Evolutionary conservation across 2,329 filamentous ascomycete species (phyloP).

Genomic region (Cylindrodendrum hubeiense): DNA sequence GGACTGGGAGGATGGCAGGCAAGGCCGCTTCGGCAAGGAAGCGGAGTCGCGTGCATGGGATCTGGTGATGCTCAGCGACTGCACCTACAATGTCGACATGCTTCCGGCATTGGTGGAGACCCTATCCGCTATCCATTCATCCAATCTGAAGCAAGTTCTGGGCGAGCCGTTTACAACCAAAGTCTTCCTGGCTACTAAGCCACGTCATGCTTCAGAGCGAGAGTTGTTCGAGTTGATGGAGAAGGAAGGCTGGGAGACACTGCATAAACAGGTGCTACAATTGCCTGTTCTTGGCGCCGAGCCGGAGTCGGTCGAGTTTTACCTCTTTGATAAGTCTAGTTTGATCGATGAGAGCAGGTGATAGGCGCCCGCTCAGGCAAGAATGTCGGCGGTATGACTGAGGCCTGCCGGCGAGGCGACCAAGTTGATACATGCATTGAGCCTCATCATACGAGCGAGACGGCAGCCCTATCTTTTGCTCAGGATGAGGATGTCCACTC

Average conservation of each 20-base stretch:
- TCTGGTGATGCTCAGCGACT: constrained; percentile 68
- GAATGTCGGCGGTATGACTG: constrained; percentile 15
- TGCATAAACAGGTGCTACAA: constrained; percentile 56
- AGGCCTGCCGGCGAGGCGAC: constrained; percentile 14
- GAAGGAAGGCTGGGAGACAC: constrained; percentile 58
- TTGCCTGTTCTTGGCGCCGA: constrained; percentile 61
- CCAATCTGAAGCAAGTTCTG: constrained; percentile 45
- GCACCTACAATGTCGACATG: constrained; percentile 71
- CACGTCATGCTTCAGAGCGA: constrained; percentile 65
- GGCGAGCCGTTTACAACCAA: constrained; percentile 48
- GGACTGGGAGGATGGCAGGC: constrained; percentile 67
- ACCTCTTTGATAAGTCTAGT: constrained; percentile 59
- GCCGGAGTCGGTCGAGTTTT: constrained; percentile 63
- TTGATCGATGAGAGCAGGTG: constrained; percentile 34
- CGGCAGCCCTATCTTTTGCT: not conserved
- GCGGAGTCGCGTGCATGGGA: constrained; percentile 61
- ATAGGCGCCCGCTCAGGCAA: constrained; percentile 23
- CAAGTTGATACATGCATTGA: constrained; percentile 13
- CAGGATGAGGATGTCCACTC: constrained; percentile 33
- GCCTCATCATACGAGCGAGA: constrained; percentile 21
- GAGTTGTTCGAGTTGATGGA: constrained; percentile 62
- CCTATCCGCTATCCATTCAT: constrained; percentile 60
- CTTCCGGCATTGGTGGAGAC: constrained; percentile 66
- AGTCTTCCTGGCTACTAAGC: constrained; percentile 68
- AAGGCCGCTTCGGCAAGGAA: constrained; percentile 58